Evolutionary conservation across 345 rosid genomes (phyloP).

Genomic region (Gossypium raimondii): DNA sequence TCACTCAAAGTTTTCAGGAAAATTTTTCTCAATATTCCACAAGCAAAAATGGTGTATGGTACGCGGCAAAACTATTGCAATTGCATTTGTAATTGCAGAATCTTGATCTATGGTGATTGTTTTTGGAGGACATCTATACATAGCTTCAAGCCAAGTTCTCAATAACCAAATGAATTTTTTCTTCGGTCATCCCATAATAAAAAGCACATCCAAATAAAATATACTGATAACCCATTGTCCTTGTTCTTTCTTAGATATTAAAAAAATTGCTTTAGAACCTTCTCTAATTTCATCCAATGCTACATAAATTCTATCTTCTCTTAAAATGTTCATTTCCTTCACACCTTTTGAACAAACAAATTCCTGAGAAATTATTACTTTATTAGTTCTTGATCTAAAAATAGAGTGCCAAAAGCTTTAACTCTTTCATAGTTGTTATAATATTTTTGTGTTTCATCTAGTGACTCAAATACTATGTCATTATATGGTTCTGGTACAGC

Average conservation of each 20-base stretch:
- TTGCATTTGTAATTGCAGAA: neutral
- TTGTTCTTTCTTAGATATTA: neutral
- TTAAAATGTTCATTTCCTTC: neutral
- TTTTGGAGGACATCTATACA: neutral
- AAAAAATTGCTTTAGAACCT: neutral
- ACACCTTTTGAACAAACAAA: neutral
- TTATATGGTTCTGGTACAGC: neutral
- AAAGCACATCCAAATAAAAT: neutral
- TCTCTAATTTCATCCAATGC: neutral
- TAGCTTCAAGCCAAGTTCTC: neutral
- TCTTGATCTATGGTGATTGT: neutral
- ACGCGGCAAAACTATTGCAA: neutral
- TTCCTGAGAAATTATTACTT: neutral
- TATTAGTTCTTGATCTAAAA: neutral
- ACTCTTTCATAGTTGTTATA: neutral
- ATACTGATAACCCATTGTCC: neutral
- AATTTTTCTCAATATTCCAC: neutral
- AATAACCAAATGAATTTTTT: neutral
- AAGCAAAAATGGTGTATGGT: neutral
- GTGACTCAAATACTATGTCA: neutral
- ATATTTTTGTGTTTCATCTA: neutral
- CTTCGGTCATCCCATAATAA: too few species aligned
- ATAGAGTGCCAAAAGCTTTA: neutral
- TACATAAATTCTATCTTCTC: too few species aligned
- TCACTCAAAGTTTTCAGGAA: neutral